Base-by-base conservation (phyloP, 805 yeast genomes). In the Geotrichum ghanense region DNA sequence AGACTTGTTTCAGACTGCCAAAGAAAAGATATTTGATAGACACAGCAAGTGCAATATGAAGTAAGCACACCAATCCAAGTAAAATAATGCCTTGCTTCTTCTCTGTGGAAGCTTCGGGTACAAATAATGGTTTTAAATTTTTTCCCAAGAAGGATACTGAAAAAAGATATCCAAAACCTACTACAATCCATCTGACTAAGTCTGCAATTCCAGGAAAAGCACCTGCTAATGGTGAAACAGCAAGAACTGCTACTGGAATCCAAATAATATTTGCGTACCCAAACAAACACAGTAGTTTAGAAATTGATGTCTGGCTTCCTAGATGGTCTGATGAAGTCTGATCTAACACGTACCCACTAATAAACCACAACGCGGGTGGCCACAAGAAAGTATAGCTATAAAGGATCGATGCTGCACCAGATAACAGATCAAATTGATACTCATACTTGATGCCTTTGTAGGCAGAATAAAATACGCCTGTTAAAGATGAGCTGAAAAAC, bases 261-360 rank as follows among this genome's bases (percentile, higher is more conserved):
- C 97, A 89, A 48, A 79, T 73, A 3, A 82, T 65, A 56, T 83
- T 83, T 17, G 95, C 75, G 65, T 90, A 89, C 1, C 97, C 95
- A 64, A 83, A 89, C 26, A 87, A 72, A 3, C 90, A 78, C 2
- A 89, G 66, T 44, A 84, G 57, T 54, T 76, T 80, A 3, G 79
- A 70, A 51, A 82, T 51, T 9, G 64, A 56, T 7, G 61, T 53
- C 7, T 56, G 42, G 3, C 65, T 65, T 6, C 79, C 71, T 20
- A 39, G 17, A 39, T 39, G 7, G 6, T 6, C 19, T n/a, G 37
- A 31, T 10, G 37, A n/a, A 12, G 67, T 58, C 17, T 79, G 61
- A 27, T 65, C 62, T 9, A 69, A 65, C 6, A 83, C 69, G 48
- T 75, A 83, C 44, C 73, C 67, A 9, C 81, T 65, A 2, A 69